phyloP scores from a whole-genome alignment of 441 rosid species.

The Mallotus japonicus region DNA sequence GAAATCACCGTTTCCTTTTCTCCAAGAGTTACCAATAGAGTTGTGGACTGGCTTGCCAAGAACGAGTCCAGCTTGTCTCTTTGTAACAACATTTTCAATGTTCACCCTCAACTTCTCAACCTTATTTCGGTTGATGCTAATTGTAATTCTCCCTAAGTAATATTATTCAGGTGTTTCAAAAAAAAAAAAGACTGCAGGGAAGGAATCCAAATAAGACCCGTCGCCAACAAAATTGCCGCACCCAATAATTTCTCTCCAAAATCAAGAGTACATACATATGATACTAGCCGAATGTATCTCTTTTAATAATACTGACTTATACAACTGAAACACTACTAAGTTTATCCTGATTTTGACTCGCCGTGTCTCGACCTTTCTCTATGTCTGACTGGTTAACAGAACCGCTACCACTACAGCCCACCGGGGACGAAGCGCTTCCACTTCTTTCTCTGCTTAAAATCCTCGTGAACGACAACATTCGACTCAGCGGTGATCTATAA shows the following conservation, averaged over 20 bases:
- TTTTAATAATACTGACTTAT: not conserved
- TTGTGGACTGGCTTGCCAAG: too few relatives aligned
- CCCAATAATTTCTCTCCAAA: not conserved
- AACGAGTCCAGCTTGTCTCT: too few relatives aligned
- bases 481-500: slow-evolving; percentile 63
- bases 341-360: slow-evolving; percentile 28
- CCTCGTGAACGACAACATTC: slow-evolving; percentile 70
- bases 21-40: too few relatives aligned
- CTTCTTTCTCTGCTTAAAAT: slow-evolving; percentile 65
- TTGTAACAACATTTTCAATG: too few relatives aligned
- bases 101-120: too few relatives aligned
- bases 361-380: not conserved
- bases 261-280: slow-evolving; percentile 8
- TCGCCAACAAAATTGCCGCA: not conserved
- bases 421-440: slow-evolving; percentile 33
- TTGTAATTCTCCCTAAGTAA: too few relatives aligned
- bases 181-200: not conserved
- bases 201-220: not conserved
- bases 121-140: too few relatives aligned
- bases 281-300: not conserved
- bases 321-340: not conserved
- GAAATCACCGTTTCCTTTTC: too few relatives aligned
- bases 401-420: slow-evolving; percentile 18
- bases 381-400: not conserved
- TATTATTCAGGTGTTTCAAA: too few relatives aligned